Conservation (phyloP, 169 alveolate genomes). For the Cyclospora cayetanensis region DNA sequence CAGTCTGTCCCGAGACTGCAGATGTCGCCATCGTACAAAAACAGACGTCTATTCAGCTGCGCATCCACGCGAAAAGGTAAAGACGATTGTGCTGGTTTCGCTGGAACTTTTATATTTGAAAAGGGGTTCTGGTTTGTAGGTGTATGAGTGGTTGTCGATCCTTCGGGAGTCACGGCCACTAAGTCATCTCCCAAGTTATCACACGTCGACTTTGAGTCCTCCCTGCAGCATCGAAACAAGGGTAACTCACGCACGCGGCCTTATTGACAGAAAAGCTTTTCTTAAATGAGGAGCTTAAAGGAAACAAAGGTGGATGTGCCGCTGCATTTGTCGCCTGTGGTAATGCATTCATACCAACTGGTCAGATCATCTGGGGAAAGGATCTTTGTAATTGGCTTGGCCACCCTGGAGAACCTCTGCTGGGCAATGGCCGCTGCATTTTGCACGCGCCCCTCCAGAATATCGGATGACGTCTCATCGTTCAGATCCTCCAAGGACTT, state of each 20-base stretch:
- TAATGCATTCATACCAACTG: background rate
- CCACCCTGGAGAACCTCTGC: background rate
- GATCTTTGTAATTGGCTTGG: background rate
- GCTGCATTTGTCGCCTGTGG: too few species aligned
- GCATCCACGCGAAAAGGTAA: background rate
- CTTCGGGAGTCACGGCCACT: background rate
- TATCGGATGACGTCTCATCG: background rate
- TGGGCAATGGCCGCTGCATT: background rate
- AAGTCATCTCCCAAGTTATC: background rate
- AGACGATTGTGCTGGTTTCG: too few species aligned
- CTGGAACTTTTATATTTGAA: too few species aligned
- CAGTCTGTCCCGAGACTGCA: conserved; percentile 7
- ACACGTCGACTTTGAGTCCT: background rate
- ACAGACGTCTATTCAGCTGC: background rate
- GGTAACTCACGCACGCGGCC: background rate
- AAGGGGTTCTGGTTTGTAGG: background rate
- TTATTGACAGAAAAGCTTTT: background rate
- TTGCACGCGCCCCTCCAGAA: background rate
- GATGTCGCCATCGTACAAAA: background rate
- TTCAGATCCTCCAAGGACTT: background rate
- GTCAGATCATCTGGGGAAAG: background rate
- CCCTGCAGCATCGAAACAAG: background rate
- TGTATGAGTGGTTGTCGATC: conserved; percentile 11
- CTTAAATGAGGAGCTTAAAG: background rate
- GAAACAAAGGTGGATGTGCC: background rate